These are phyloP conservation scores for Sungouiella thailandica DNA, from an alignment of 805 yeast species.

Conservation along the genomic window DNA sequence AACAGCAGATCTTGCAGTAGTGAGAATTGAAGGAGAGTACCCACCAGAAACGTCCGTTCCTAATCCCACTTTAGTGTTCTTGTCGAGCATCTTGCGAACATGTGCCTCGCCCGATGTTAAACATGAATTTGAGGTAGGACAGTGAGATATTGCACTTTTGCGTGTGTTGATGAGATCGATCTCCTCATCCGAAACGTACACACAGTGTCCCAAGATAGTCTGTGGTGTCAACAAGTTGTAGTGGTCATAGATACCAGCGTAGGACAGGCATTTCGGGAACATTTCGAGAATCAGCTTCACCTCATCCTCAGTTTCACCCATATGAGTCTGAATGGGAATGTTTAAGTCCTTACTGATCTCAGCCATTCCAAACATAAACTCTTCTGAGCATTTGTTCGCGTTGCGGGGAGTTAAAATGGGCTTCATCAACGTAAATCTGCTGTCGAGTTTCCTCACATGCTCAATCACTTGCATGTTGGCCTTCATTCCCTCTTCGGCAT, in stretches of 20 bases:
- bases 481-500: conserved; percentile 45
- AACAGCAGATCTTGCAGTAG: conserved; percentile 64
- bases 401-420: conserved; percentile 91
- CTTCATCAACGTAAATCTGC: conserved; percentile 38
- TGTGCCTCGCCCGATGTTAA: conserved; percentile 86
- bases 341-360: conserved; percentile 34
- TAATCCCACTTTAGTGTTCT: conserved; percentile 66
- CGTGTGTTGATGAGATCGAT: conserved; percentile 46
- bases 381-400: conserved; percentile 76
- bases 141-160: conserved; percentile 76
- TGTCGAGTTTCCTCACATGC: conserved; percentile 47
- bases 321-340: conserved; percentile 79
- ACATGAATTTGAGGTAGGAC: conserved; percentile 86
- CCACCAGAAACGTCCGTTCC: conserved; percentile 39
- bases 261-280: conserved; percentile 68
- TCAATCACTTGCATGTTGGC: conserved; percentile 41
- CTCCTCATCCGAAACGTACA: conserved; percentile 67
- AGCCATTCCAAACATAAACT: conserved; percentile 59
- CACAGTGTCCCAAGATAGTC: conserved; percentile 83
- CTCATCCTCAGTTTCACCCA: conserved; percentile 72
- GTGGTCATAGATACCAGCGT: conserved; percentile 70
- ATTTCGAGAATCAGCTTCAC: conserved; percentile 62
- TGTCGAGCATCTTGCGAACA: conserved; percentile 51
- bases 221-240: conserved; percentile 52
- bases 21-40: conserved; percentile 58